Evolutionary conservation across 495 filamentous ascomycete genomes (phyloP).

Genomic region (Echria macrotheca): DNA sequence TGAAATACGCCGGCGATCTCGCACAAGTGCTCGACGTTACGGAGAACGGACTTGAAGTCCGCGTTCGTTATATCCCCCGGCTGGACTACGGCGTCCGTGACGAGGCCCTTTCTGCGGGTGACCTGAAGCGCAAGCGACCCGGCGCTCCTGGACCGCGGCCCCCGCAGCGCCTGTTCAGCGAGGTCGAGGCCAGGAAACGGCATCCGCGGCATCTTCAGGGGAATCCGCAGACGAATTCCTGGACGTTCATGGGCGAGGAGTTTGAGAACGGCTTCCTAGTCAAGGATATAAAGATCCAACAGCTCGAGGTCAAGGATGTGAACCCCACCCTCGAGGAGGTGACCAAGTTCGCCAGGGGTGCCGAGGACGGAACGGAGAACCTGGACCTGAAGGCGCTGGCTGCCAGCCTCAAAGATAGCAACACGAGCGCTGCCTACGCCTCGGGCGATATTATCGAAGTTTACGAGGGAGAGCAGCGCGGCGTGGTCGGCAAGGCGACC

Average conservation of each 20-base stretch:
- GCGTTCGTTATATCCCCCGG: slow-evolving; percentile 80
- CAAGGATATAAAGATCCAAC: slow-evolving; percentile 87
- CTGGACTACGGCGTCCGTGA: slow-evolving; percentile 88
- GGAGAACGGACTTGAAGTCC: slow-evolving; percentile 82
- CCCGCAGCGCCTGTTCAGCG: slow-evolving; percentile 88
- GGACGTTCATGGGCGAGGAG: slow-evolving; percentile 76
- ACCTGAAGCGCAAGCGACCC: slow-evolving; percentile 74
- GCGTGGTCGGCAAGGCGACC: slow-evolving; percentile 75
- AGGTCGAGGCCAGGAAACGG: slow-evolving; percentile 85
- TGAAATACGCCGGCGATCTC: slow-evolving; percentile 82
- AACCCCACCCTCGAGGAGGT: slow-evolving; percentile 94
- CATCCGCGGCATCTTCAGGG: slow-evolving; percentile 68
- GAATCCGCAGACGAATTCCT: slow-evolving; percentile 60
- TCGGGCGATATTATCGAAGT: slow-evolving; percentile 94
- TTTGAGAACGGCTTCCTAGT: slow-evolving; percentile 91
- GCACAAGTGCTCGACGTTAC: slow-evolving; percentile 92
- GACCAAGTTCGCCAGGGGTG: slow-evolving; percentile 79
- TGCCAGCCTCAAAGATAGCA: slow-evolving; percentile 74
- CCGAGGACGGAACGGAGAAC: slow-evolving; percentile 87
- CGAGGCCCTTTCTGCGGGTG: slow-evolving; percentile 53
- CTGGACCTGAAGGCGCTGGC: slow-evolving; percentile 87
- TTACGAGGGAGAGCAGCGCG: slow-evolving; percentile 92
- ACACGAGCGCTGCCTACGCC: slow-evolving; percentile 71
- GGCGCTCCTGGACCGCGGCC: slow-evolving; percentile 58
- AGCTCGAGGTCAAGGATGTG: slow-evolving; percentile 76